Base-by-base conservation (phyloP, 495 filamentous ascomycete genomes). In the Aspergillus nanangensis region DNA sequence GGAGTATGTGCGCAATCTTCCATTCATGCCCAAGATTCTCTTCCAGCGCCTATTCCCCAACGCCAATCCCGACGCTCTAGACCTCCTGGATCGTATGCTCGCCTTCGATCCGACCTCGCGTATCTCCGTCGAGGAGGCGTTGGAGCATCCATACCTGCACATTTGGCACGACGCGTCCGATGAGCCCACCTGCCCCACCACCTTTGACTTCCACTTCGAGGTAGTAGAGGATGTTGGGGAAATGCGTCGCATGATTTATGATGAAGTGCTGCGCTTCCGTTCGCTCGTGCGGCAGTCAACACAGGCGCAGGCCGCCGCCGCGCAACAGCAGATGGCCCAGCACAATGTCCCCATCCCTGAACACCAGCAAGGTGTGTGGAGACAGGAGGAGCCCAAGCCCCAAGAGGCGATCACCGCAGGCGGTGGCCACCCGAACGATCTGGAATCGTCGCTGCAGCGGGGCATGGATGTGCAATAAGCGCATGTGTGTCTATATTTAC, bases 81-180 rank as follows among this genome's bases (percentile, higher is more conserved):
- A 96, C 59, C 82, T 98, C 13, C 80, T 98, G 25, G 88, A 97
- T 74, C 81, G 81, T 53, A 97, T 98, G 94, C 80, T 98, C 2
- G 90, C 94, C 11, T 98, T 98, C 64, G 94, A 98, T 62, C 93
- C 93, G 0, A 87, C 87, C 13, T 82, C 81, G 20, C 88, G 93
- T 57, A 88, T 98, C 70, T 85, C 84, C 22, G 93, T 96, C 48
- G 93, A 97, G 65, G 79, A 87, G 56, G 93, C 93, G 8, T 78
- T 98, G 39, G 90, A 96, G 71, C 93, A 98, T 71, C 87, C 86
- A 8, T 98, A 98, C 72, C 77, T 98, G 49, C 76, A 88, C 57
- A 96, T 97, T 75, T 98, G 93, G 93, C 93, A 98, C 69, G 93
- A 98, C 55, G 90, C 90, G 17, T 87, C 84, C 10, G 94, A 97